These are phyloP conservation scores for Chlorella sp. DNA, from an alignment of 139 green algal species.

Conservation along the genomic window DNA sequence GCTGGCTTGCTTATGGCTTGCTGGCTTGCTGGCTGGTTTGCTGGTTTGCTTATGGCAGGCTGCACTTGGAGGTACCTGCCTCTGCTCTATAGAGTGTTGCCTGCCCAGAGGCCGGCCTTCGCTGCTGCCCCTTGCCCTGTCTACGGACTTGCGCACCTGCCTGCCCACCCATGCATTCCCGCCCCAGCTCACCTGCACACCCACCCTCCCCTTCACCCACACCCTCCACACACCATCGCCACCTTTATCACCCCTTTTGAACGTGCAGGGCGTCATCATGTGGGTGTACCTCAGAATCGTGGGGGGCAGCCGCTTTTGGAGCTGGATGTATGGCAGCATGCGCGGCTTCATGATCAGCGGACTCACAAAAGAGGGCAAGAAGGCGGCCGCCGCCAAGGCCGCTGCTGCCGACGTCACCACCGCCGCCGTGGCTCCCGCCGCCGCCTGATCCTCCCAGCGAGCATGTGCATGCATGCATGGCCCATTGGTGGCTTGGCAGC, in stretches of 20 bases:
- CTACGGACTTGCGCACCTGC: background rate
- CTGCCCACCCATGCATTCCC: background rate
- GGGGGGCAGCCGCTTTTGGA: background rate
- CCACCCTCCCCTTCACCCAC: background rate
- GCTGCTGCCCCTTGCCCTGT: no score
- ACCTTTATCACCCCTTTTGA: background rate
- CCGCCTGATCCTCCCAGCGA: background rate
- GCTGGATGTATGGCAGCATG: conserved; percentile 7
- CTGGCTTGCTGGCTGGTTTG: no score
- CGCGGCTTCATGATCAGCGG: background rate
- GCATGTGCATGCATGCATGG: no score
- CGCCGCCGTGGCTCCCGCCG: background rate
- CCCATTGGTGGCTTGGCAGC: no score
- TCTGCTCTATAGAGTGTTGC: background rate
- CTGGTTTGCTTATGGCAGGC: background rate
- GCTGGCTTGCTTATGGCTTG: background rate
- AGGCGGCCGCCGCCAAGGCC: background rate
- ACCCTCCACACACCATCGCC: no score
- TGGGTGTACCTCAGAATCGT: background rate
- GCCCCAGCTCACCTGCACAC: background rate
- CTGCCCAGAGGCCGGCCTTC: background rate
- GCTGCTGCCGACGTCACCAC: background rate
- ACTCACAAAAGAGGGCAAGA: background rate
- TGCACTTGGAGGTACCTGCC: background rate
- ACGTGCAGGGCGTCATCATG: background rate